Evolutionary conservation across 2,329 filamentous ascomycete genomes (phyloP).

Genomic region (Fonsecaea erecta): DNA sequence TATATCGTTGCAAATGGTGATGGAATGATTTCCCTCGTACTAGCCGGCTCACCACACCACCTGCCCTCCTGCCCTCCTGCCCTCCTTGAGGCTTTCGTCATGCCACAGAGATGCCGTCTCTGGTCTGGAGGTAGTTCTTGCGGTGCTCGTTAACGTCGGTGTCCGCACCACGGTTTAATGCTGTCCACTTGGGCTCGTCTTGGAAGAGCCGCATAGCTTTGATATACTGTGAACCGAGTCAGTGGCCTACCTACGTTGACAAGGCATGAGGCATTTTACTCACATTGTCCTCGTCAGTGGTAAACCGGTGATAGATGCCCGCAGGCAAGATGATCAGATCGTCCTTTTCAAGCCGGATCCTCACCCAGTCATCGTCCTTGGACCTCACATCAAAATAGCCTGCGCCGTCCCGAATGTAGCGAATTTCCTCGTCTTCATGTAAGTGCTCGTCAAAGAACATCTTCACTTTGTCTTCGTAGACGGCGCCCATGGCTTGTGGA

Average conservation of each 20-base stretch:
- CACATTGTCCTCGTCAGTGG: slow-evolving; percentile 88
- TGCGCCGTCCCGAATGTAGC: slow-evolving; percentile 84
- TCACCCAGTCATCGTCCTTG: slow-evolving; percentile 83
- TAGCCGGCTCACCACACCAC: background rate
- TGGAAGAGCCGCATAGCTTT: slow-evolving; percentile 97
- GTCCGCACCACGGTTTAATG: slow-evolving; percentile 77
- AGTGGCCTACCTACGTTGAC: background rate
- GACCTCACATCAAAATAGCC: slow-evolving; percentile 94
- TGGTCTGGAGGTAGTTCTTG: slow-evolving; percentile 70
- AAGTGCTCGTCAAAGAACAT: slow-evolving; percentile 93
- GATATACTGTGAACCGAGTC: slow-evolving; percentile 68
- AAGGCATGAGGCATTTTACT: slow-evolving; percentile 47
- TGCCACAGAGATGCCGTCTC: slow-evolving; percentile 30
- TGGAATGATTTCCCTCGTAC: background rate
- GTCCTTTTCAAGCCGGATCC: slow-evolving; percentile 80
- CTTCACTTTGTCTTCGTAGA: slow-evolving; percentile 93
- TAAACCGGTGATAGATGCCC: slow-evolving; percentile 97
- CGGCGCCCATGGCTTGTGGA: slow-evolving; percentile 78
- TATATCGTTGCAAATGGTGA: background rate
- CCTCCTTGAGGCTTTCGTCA: background rate
- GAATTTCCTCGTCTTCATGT: slow-evolving; percentile 98
- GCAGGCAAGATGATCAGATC: slow-evolving; percentile 93
- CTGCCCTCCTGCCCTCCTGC: too few species aligned
- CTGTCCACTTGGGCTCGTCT: slow-evolving; percentile 98
- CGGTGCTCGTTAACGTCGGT: slow-evolving; percentile 80